phyloP scores from a whole-genome alignment of 352 stramenopile species.

The Phytophthora meadii region DNA sequence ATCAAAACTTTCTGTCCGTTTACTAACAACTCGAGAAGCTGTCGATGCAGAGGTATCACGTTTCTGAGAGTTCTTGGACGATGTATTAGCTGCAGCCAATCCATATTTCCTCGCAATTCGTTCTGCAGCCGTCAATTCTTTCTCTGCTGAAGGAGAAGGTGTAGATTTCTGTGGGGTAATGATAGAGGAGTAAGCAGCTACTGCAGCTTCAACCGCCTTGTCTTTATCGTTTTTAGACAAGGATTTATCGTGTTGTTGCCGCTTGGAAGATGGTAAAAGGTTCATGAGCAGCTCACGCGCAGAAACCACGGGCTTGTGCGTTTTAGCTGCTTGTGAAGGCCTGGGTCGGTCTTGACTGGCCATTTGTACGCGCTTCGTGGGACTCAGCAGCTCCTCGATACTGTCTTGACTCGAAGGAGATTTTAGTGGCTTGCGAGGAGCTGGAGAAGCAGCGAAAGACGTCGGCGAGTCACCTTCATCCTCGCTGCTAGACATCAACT shows the following conservation, averaged over 20 bases:
- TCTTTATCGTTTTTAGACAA: conserved; percentile 16
- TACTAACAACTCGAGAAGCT: conserved; percentile 1
- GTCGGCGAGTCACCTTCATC: conserved; percentile 42
- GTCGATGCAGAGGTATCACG: not conserved
- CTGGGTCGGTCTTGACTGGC: not conserved
- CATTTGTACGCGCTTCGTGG: not conserved
- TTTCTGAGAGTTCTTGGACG: conserved; percentile 12
- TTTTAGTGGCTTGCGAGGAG: not conserved
- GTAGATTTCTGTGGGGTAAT: conserved; percentile 21
- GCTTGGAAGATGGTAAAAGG: conserved; percentile 41
- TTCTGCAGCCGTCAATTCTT: conserved; percentile 49
- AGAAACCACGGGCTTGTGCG: conserved; percentile 66
- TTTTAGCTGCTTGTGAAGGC: not conserved
- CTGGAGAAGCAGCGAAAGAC: conserved; percentile 12
- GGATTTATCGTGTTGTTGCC: conserved; percentile 1
- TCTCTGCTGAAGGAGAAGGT: not conserved
- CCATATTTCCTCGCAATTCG: conserved; percentile 73
- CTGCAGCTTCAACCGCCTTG: conserved; percentile 2
- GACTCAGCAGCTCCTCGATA: conserved; percentile 22
- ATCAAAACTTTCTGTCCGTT: conserved; percentile 1
- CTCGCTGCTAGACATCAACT: conserved; percentile 74
- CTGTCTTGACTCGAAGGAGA: conserved; percentile 21
- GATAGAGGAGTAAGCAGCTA: conserved; percentile 22
- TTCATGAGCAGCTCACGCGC: conserved; percentile 64
- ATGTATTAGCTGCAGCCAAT: conserved; percentile 31